Base-by-base conservation (phyloP, 129 eudicot species). In the Pittosporum tobira region DNA sequence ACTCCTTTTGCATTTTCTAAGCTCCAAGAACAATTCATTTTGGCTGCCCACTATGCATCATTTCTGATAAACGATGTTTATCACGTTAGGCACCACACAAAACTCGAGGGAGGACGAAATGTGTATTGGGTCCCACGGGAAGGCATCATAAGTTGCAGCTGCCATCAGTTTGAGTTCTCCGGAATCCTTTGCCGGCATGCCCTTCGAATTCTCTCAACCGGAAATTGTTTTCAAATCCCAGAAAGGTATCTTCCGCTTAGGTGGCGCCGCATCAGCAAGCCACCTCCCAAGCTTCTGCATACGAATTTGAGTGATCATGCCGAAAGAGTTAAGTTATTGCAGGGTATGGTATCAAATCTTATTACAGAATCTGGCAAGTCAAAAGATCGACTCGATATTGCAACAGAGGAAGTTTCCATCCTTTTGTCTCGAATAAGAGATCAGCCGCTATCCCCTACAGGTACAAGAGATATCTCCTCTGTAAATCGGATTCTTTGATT, bases 1-100 rank as follows among this genome's bases (percentile, higher is more conserved):
- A 93, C 99, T 19, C 99, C 99, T 36, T 87, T 71, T 27, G 96
- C 99, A 25, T 93, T 93, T 57, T 81, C 96, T 8, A 93, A 84
- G 77, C 94, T 93, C 66, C 99, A 93, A 77, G 99, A 93, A 52
- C 99, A 93, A 51, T 88, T 93, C 7, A 91, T 93, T 65, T 65
- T 87, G 82, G 94, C 99, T 1, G 99, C 94, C 42, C 99, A 93
- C 63, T 93, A 93, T 54, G 99, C 99, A 22, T 93, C 99, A 9
- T 93, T 83, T 46, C 94, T 81, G 57, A 80, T 84, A 48, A 88
- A 87, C 61, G 99, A 93, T 27, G 81, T 87, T n/a, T 87, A 78
- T 54, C 83, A 87, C 3, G 96, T 93, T 7, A 74, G 99, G 56
- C 99, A 93, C 81, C 96, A 93, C 56, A 84, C 96, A 4, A 84